phyloP scores from a whole-genome alignment of 257 asterid species.

The Pogostemon cablin region DNA sequence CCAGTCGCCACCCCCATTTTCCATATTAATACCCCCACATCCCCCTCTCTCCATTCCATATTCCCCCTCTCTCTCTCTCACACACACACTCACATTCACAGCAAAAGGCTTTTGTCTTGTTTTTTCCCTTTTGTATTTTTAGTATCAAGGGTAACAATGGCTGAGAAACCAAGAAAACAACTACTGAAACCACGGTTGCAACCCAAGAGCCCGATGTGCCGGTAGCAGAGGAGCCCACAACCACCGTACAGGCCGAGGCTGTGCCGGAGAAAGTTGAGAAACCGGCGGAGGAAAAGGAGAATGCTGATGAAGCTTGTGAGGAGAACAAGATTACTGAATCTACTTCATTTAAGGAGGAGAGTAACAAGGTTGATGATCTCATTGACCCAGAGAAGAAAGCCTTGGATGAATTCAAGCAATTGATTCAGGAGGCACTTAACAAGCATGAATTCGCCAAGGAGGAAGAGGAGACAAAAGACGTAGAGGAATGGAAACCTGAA shows the following conservation, averaged over 20 bases:
- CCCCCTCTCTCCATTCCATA: slow-evolving; percentile 16
- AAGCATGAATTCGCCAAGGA: slow-evolving; percentile 55
- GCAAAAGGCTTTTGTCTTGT: background rate
- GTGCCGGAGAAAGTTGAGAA: slow-evolving; percentile 38
- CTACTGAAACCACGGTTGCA: slow-evolving; percentile 38
- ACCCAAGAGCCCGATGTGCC: slow-evolving; percentile 37
- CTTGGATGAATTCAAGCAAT: slow-evolving; percentile 52
- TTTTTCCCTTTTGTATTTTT: background rate
- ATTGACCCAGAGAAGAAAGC: slow-evolving; percentile 68
- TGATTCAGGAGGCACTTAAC: slow-evolving; percentile 63
- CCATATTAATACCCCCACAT: slow-evolving; percentile 33
- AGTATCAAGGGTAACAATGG: slow-evolving; percentile 33
- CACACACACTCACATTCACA: background rate
- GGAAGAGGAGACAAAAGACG: slow-evolving; percentile 32
- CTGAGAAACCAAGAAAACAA: slow-evolving; percentile 51
- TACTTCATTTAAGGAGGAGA: slow-evolving; percentile 62
- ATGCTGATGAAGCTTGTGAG: slow-evolving; percentile 27
- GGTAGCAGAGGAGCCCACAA: slow-evolving; percentile 42
- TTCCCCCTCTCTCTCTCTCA: background rate
- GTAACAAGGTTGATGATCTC: slow-evolving; percentile 68
- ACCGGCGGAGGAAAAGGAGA: slow-evolving; percentile 33
- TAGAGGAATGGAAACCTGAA: background rate
- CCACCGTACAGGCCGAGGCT: slow-evolving; percentile 32
- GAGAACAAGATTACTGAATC: slow-evolving; percentile 49
- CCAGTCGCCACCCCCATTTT: slow-evolving; percentile 16